Conservation (phyloP, 106 monocot species). For the Amphibolis antarctica region DNA sequence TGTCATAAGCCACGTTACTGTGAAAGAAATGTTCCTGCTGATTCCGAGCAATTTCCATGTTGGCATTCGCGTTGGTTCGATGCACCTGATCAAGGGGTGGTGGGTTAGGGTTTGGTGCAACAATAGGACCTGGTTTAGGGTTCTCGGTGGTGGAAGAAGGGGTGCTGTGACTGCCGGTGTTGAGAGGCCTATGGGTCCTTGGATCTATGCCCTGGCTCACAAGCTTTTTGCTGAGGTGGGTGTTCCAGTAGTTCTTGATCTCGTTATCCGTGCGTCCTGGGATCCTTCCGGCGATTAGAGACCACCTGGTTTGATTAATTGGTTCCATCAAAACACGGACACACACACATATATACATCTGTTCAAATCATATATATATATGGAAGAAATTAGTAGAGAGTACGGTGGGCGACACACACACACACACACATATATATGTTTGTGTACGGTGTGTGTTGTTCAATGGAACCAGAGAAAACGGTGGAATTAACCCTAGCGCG, state of each 20-base stretch:
- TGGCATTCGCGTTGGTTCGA: background rate
- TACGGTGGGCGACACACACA: no score
- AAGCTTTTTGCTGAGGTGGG: conserved; percentile 66
- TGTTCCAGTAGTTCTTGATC: conserved; percentile 90
- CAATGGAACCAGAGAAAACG: no score
- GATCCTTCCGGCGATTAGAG: conserved; percentile 69
- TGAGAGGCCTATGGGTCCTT: conserved; percentile 43
- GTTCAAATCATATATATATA: no score
- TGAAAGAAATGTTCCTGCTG: no score
- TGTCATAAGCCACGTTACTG: background rate
- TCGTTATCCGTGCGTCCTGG: conserved; percentile 76
- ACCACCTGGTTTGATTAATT: conserved; percentile 39
- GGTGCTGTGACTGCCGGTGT: background rate
- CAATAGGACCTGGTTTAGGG: background rate
- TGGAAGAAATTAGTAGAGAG: no score
- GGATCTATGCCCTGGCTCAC: conserved; percentile 54
- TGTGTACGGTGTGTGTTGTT: no score
- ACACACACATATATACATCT: no score
- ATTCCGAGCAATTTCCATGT: no score
- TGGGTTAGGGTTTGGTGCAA: conserved; percentile 9
- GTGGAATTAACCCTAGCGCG: no score
- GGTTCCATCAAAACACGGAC: no score
- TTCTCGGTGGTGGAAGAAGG: background rate
- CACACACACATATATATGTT: no score
- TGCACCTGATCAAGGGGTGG: background rate